Base-by-base conservation (phyloP, 2,329 filamentous ascomycete genomes). In the Fusarium sulawesiense region DNA sequence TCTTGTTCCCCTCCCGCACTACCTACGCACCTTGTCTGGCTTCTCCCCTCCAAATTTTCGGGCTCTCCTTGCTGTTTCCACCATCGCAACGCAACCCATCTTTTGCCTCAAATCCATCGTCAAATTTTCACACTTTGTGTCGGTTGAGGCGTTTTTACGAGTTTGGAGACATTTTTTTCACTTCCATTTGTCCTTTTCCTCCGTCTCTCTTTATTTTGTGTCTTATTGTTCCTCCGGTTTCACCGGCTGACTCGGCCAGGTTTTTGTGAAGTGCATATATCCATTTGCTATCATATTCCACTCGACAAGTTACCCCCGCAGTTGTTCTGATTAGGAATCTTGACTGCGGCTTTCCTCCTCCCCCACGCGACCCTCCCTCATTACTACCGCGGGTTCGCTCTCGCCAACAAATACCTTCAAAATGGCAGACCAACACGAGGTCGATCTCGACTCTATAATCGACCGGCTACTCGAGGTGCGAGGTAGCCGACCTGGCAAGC, bases 371-470 rank as follows among this genome's bases (percentile, higher is more conserved):
- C 66, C 63, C 67, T 72, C 71, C 61, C 70, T 73, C 72, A 71
- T 37, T 32, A 48, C 76, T 76, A 73, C 76, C 75, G 78, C 78
- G 79, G 81, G 81, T 82, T 80, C 80, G 80, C 72, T 72, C 74
- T 77, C 73, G 71, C 72, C 68, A 74, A 75, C 77, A 80, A 76
- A 79, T 68, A 66, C 73, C 68, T 76, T 67, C 70, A 84, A 77
- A 79, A 91, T 85, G 90, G 86, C 86, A 80, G 87, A 89, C 81
- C 86, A 88, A 81, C 85, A 93, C 84, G 95, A 98, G 84, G 93
- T 98, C 85, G 95, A 98, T 86, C 89, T 99, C 85, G 96, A 99
- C 84, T 98, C 94, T 79, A 97, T 98, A 90, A 98, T 99, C 87
- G 95, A 98, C 84, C 91, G 96, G 83, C 89, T 99, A 79, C 88